Percentiles rank a stretch among this genome's conserved stretches.
Conservation (phyloP, 805 yeast genomes). For the Teunomyces gatunensis region DNA sequence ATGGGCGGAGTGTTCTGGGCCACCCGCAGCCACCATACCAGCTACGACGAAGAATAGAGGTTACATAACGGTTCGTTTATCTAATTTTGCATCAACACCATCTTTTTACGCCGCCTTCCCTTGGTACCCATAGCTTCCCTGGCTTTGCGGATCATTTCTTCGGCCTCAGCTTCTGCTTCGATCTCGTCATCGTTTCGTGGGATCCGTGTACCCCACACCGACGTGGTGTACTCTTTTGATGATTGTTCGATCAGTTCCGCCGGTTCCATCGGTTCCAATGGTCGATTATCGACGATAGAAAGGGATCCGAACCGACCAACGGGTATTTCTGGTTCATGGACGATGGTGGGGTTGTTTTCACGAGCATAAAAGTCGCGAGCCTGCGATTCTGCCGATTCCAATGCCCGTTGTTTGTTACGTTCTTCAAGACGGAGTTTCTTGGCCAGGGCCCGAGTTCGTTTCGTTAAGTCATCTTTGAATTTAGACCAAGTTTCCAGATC, state of each 20-base stretch:
- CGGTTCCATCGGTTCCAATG: too few relatives aligned
- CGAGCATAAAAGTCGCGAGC: conserved; percentile 57
- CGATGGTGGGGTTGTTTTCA: conserved; percentile 47
- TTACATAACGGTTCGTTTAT: neutral
- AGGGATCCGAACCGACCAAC: conserved; percentile 28
- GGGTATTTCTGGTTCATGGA: conserved; percentile 12
- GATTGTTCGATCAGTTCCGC: too few relatives aligned
- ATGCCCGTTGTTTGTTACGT: conserved; percentile 52
- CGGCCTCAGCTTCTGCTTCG: conserved; percentile 48
- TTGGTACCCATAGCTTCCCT: conserved; percentile 40
- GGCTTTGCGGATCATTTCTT: conserved; percentile 51
- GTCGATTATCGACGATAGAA: conserved; percentile 36
- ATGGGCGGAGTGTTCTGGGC: conserved; percentile 38
- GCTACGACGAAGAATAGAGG: conserved; percentile 16
- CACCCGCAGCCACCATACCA: conserved; percentile 8
- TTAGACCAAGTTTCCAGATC: conserved; percentile 35
- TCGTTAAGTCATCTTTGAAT: conserved; percentile 55
- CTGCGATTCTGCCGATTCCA: conserved; percentile 55
- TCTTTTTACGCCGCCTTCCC: conserved; percentile 39
- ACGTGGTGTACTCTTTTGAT: conserved; percentile 37
- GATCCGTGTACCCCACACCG: conserved; percentile 78
- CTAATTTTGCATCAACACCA: conserved; percentile 23
- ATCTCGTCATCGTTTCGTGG: conserved; percentile 39
- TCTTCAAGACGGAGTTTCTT: conserved; percentile 60
- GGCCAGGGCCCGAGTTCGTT: conserved; percentile 51